Evolutionary conservation across 2,329 filamentous ascomycete species (phyloP), one percentile per base, ranked within the genome.

Genomic region (Metarhizium anisopliae): DNA sequence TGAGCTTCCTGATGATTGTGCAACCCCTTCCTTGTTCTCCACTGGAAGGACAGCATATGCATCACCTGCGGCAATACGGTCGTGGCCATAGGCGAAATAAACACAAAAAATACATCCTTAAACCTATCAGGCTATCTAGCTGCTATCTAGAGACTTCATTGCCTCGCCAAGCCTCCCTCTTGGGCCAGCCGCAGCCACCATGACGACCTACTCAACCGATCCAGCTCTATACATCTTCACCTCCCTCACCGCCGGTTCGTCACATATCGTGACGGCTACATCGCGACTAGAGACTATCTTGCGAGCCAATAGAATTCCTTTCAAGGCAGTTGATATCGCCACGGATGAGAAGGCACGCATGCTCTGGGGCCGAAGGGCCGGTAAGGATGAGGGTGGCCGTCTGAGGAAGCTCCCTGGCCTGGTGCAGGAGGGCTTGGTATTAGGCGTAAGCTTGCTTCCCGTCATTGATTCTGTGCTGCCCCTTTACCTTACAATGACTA

Each of bases 221-320:
- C 82, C 86, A 51, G 79, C 86, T 32, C 84, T 99, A 59, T 99
- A 94, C 76, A 87, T 99, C 65, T 96, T 95, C 76, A 97, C 94
- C 58, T 97, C 93, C 54, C 81, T 99, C 55, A 97, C 94, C 20
- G 90, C 94, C 57, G 94, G 94, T 61, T 96, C 91, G 45, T 95
- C 91, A 29, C 91, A 96, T 71, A 96, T 97, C 70, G 86, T 97
- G 67, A 97, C 94, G 45, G 94, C 92, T 30, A 97, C 94, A 1
- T 95, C 92, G 55, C 89, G 94, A 51, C 84, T 99, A 63, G 93
- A 99, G 74, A 96, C 92, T 13, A 97, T 99, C 67, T 81, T 99
- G 58, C 93, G 90, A 68, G 92, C 91, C 60, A 96, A 97, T 78
- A 88, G 88, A 63, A 87, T 99, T 57, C 90, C 91, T 11, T 99